Evolutionary conservation across 2,329 filamentous ascomycete species (phyloP).

Genomic region (Alternaria ethzedia): DNA sequence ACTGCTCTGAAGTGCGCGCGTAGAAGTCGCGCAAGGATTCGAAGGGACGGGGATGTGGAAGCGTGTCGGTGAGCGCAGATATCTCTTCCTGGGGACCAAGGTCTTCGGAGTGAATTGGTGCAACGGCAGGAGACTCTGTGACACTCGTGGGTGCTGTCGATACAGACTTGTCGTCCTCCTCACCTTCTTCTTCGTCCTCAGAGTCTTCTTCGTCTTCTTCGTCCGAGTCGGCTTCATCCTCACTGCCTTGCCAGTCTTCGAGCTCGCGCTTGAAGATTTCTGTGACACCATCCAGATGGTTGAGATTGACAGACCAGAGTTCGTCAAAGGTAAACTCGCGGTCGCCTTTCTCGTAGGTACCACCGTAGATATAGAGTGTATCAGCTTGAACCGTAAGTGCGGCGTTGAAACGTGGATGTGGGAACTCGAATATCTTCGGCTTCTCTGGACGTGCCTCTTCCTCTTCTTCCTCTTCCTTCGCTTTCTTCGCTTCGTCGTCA

Average conservation of each 20-base stretch:
- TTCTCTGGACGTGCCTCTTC: conserved; percentile 62
- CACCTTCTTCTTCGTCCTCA: conserved; percentile 52
- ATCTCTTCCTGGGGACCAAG: conserved; percentile 59
- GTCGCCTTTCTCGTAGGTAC: conserved; percentile 94
- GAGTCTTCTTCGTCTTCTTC: conserved; percentile 57
- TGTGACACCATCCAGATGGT: conserved; percentile 91
- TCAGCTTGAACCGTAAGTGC: conserved; percentile 91
- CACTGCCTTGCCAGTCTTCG: conserved; percentile 76
- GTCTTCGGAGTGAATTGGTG: conserved; percentile 44
- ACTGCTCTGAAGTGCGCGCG: conserved; percentile 81
- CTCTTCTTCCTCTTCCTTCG: conserved; percentile 50
- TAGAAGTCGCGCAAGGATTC: conserved; percentile 94
- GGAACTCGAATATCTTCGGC: conserved; percentile 77
- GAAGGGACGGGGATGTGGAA: conserved; percentile 82
- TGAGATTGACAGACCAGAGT: conserved; percentile 90
- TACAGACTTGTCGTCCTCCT: conserved; percentile 59
- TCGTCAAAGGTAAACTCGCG: conserved; percentile 96
- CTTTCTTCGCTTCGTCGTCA: conserved; percentile 33
- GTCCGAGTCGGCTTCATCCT: conserved; percentile 52
- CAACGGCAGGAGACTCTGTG: conserved; percentile 28
- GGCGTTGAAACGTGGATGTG: conserved; percentile 89
- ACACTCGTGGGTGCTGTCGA: conserved; percentile 62
- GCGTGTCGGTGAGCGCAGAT: conserved; percentile 68
- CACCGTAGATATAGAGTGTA: conserved; percentile 90
- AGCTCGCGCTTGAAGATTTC: conserved; percentile 87